phyloP scores from a whole-genome alignment of 2,329 filamentous ascomycete genomes.

The Zymoseptoria crescenta region DNA sequence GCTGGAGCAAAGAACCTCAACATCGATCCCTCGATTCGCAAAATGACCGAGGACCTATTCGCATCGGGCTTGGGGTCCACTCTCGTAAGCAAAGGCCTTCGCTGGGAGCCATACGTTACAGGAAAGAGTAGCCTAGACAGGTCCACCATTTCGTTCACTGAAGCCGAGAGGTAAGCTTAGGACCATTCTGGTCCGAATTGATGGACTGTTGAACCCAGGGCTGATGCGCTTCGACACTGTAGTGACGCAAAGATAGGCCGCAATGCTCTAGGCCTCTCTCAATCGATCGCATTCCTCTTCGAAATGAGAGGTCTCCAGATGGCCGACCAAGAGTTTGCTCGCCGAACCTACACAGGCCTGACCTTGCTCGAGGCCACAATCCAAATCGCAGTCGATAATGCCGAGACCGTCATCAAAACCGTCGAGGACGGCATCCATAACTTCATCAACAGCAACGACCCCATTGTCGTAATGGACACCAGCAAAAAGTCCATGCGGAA shows the following conservation, averaged over 20 bases:
- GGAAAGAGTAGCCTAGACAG: conserved; percentile 11
- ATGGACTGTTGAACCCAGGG: too few species aligned
- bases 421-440: conserved; percentile 25
- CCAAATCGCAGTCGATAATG: conserved; percentile 27
- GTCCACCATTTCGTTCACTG: too few species aligned
- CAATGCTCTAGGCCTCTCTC: conserved; percentile 32
- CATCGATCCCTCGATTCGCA: conserved; percentile 28
- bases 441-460: conserved; percentile 21
- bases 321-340: conserved; percentile 29
- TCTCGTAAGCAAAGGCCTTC: conserved; percentile 23
- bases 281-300: conserved; percentile 30
- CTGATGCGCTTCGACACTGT: too few species aligned
- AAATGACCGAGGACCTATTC: conserved; percentile 30
- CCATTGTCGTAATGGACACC: conserved; percentile 29
- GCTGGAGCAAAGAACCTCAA: conserved; percentile 33
- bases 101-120: conserved; percentile 31
- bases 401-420: conserved; percentile 21
- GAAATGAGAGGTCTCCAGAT: conserved; percentile 32
- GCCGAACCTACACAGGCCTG: conserved; percentile 28
- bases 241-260: conserved; percentile 33
- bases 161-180: too few species aligned
- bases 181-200: too few species aligned
- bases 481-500: conserved; percentile 23
- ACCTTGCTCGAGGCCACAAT: conserved; percentile 30
- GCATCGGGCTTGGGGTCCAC: conserved; percentile 28